Conservation (phyloP, 2,329 filamentous ascomycete genomes). For the Tothia fuscella region DNA sequence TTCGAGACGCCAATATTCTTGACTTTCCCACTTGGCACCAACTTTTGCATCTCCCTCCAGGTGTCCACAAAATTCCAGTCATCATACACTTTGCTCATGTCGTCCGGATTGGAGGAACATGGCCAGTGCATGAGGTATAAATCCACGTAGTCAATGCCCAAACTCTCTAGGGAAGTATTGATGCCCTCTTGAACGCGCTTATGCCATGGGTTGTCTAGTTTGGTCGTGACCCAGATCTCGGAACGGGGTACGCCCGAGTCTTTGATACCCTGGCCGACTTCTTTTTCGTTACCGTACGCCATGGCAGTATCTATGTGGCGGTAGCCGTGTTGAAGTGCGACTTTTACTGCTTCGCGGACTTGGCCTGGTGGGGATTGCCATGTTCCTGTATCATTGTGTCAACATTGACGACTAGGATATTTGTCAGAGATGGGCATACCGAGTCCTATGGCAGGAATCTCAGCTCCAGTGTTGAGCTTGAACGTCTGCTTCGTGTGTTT, state of each 20-base stretch:
- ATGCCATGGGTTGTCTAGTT: conserved; percentile 73
- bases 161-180: conserved; percentile 47
- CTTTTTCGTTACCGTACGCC: conserved; percentile 67
- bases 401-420: too few species aligned
- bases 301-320: conserved; percentile 66
- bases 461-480: conserved; percentile 55
- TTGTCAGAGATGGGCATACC: conserved; percentile 20
- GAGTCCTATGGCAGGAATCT: conserved; percentile 65
- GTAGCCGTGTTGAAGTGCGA: conserved; percentile 56
- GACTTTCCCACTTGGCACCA: conserved; percentile 56
- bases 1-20: conserved; percentile 78
- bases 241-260: conserved; percentile 51
- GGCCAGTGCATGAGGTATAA: conserved; percentile 47
- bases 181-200: conserved; percentile 52
- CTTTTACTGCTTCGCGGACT: conserved; percentile 59
- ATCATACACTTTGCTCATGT: conserved; percentile 5
- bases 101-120: conserved; percentile 10
- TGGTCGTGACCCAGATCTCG: conserved; percentile 66
- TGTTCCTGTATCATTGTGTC: conserved; percentile 34
- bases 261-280: conserved; percentile 61
- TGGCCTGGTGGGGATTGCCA: conserved; percentile 64
- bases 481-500: conserved; percentile 31
- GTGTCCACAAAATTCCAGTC: conserved; percentile 8
- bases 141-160: conserved; percentile 53
- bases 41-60: conserved; percentile 56